Evolutionary conservation across 108 stramenopile genomes (phyloP), one percentile per base, ranked within the genome.

Genomic region (Mayamaea pseudoterrestris): DNA sequence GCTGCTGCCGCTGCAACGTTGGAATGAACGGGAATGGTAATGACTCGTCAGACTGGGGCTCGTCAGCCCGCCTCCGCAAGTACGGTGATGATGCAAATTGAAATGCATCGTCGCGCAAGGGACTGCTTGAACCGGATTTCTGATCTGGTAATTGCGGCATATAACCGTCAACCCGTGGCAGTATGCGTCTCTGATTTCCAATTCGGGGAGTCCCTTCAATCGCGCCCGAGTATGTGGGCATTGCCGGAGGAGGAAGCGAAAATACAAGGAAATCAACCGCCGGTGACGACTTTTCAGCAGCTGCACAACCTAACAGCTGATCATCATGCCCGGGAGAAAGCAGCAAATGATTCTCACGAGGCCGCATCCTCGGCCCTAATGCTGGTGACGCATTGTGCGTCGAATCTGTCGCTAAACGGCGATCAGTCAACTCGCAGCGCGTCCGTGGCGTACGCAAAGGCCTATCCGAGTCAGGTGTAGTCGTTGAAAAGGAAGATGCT

Each of bases 1-100:
- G 17, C 30, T 20, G 47, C 14, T 31, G 14, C 5, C 17, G n/a
- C 44, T 4, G 47, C 18, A 48, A 14, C 47, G 11, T 31, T 14
- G 21, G 11, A 14, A 31, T 28, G 47, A 30, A 48, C 17, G 5
- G n/a, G n/a, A 48, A 48, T 20, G 47, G 47, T 31, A 48, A 20
- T 5, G 27, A 11, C n/a, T 17, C 25, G 14, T 48, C 21, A 3
- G 16, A 3, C 30, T 48, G 27, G 16, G 21, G n/a, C 4, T 48
- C 34, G 30, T 31, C 32, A 3, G 35, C 13, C 3, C 28, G 17
- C 25, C 35, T 3, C 22, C 21, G 12, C 3, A 6, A 28, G 21
- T 28, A 27, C 5, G 47, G 30, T 36, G 47, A n/a, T 17, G 30
- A 9, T 39, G 27, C 47, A 16, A 48, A 48, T 3, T 11, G n/a